These are phyloP conservation scores for Coniochaeta sp. DNA, from an alignment of 2,329 filamentous ascomycete species.

Conservation along the genomic window DNA sequence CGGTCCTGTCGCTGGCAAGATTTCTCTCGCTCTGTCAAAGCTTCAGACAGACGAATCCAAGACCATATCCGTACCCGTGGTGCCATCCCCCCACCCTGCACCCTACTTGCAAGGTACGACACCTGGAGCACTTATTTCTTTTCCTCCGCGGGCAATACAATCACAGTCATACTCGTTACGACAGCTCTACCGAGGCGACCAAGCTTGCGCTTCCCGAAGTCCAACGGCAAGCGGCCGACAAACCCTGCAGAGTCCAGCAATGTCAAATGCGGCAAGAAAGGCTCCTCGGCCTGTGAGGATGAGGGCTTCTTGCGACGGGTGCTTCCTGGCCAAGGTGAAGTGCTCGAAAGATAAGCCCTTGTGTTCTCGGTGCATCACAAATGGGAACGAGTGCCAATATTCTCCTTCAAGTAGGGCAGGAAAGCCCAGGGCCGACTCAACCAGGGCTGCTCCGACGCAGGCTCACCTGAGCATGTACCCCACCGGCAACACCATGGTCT, in stretches of 20 bases:
- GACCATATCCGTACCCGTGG: not conserved
- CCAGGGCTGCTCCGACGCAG: conserved; percentile 5
- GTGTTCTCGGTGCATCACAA: conserved; percentile 42
- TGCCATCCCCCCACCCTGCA: not conserved
- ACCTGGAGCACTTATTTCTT: not conserved
- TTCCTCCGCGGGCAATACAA: not conserved
- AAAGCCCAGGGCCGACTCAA: conserved; percentile 29
- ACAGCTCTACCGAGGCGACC: not conserved
- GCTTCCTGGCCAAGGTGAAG: conserved; percentile 49
- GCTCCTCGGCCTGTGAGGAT: not conserved
- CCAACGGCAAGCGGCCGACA: not conserved
- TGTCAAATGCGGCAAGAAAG: not conserved
- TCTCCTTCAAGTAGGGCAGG: conserved; percentile 43
- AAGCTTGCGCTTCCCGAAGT: not conserved
- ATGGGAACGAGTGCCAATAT: conserved; percentile 42
- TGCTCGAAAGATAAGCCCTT: conserved; percentile 46
- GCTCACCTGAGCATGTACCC: conserved; percentile 12
- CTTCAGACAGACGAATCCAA: not conserved
- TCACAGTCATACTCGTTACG: not conserved
- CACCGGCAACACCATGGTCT: conserved; percentile 22
- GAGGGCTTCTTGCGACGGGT: conserved; percentile 39
- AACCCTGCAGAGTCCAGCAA: not conserved
- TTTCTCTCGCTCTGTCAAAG: not conserved
- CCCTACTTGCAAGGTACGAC: not conserved
- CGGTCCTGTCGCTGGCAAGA: not conserved